These are phyloP conservation scores for Leishmania aethiopica DNA, from an alignment of 208 protist species.

Conservation along the genomic window DNA sequence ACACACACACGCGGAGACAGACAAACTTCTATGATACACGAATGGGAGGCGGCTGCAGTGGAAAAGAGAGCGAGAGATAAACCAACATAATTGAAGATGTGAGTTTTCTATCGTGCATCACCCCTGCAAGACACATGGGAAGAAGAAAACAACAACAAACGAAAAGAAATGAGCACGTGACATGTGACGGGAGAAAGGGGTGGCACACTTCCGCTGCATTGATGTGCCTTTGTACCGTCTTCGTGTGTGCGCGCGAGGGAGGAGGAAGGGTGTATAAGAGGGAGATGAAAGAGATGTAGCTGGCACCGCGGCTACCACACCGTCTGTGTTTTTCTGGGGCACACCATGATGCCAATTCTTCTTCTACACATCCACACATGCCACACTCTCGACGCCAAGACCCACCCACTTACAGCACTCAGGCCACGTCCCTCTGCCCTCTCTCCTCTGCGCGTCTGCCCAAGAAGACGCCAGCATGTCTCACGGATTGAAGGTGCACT, in stretches of 20 bases:
- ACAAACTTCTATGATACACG: constrained; percentile 3
- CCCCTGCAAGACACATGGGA: not conserved
- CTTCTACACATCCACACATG: not conserved
- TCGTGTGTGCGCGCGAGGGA: not conserved
- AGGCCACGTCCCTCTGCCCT: not conserved
- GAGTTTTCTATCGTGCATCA: not conserved
- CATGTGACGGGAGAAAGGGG: not conserved
- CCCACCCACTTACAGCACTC: not conserved
- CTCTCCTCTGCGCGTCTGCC: not conserved
- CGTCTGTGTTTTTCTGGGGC: not conserved
- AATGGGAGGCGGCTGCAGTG: not conserved
- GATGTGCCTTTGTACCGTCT: not conserved
- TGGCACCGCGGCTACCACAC: not conserved
- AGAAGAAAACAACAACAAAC: not conserved
- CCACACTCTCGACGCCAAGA: not conserved
- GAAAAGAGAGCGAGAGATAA: not conserved
- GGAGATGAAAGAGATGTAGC: not conserved
- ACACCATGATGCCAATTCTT: not conserved
- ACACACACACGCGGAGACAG: not conserved
- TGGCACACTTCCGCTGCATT: not conserved
- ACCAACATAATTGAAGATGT: not conserved
- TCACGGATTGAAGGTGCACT: too few relatives aligned
- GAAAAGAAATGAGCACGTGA: not conserved
- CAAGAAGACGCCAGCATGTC: not conserved
- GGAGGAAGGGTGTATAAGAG: not conserved